phyloP scores from a whole-genome alignment of 306 rosid species.

The Pachyrhizus erosus region DNA sequence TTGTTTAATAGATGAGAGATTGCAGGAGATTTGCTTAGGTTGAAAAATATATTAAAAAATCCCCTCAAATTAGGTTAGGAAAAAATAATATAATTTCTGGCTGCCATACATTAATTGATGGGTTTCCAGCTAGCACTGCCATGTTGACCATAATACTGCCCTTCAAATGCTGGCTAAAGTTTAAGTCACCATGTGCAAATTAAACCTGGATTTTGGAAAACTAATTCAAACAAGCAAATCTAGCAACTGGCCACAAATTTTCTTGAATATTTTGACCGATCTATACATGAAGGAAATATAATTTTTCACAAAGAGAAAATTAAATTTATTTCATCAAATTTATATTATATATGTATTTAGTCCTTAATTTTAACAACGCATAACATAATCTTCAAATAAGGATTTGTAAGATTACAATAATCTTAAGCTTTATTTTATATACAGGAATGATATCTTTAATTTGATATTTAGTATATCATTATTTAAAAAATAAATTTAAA shows the following conservation, averaged over 20 bases:
- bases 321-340: neutral
- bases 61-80: neutral
- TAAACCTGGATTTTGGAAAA: neutral
- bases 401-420: no score
- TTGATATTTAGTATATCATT: no score
- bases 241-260: neutral
- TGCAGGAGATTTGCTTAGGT: neutral
- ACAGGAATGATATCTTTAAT: no score
- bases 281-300: neutral
- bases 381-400: neutral
- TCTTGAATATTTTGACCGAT: neutral
- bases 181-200: neutral
- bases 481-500: no score
- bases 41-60: neutral
- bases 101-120: neutral
- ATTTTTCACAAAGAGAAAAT: neutral
- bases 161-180: neutral
- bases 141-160: neutral
- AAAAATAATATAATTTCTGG: neutral
- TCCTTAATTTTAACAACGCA: no score
- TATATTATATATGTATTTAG: neutral
- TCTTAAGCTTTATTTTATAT: no score
- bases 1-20: neutral
- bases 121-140: constrained; percentile 17
- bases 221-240: neutral